phyloP scores from a whole-genome alignment of 2,329 filamentous ascomycete genomes.

The Chaetomium sp. region DNA sequence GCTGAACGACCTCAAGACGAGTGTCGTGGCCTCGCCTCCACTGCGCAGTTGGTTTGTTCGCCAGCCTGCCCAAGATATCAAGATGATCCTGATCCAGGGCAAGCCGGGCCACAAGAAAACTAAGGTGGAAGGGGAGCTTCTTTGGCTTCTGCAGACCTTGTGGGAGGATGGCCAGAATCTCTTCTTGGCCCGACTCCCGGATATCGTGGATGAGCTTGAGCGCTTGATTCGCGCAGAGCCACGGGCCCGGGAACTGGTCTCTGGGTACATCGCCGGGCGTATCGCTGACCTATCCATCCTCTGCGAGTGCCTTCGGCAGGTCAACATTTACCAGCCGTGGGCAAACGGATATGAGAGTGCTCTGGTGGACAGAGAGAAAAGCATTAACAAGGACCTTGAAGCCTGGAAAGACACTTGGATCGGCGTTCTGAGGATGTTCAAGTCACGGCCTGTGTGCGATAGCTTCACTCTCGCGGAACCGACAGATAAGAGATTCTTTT shows the following conservation, averaged over 20 bases:
- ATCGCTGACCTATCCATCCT: slow-evolving; percentile 43
- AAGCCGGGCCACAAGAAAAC: too few species aligned
- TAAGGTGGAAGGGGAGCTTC: slow-evolving; percentile 24
- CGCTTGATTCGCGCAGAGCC: slow-evolving; percentile 35
- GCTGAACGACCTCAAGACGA: too few species aligned
- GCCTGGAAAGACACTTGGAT: too few species aligned
- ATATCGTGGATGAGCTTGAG: slow-evolving; percentile 42
- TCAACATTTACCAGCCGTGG: slow-evolving; percentile 45
- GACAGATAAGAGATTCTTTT: slow-evolving; percentile 35
- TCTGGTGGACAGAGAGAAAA: too few species aligned
- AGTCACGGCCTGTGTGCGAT: too few species aligned
- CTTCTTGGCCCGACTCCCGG: too few species aligned
- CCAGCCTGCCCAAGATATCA: too few species aligned
- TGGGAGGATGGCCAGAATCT: slow-evolving; percentile 10
- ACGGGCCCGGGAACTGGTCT: slow-evolving; percentile 32
- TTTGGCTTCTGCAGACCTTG: slow-evolving; percentile 33
- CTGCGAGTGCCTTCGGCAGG: slow-evolving; percentile 37
- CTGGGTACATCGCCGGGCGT: slow-evolving; percentile 29
- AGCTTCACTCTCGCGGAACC: slow-evolving; percentile 27
- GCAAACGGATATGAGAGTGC: slow-evolving; percentile 10
- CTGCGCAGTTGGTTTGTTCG: too few species aligned
- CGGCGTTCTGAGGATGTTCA: too few species aligned
- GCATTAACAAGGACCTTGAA: too few species aligned
- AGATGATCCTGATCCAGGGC: too few species aligned
- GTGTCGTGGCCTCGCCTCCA: too few species aligned